phyloP scores from a whole-genome alignment of 2,329 filamentous ascomycete genomes.

The Pyricularia sp. region DNA sequence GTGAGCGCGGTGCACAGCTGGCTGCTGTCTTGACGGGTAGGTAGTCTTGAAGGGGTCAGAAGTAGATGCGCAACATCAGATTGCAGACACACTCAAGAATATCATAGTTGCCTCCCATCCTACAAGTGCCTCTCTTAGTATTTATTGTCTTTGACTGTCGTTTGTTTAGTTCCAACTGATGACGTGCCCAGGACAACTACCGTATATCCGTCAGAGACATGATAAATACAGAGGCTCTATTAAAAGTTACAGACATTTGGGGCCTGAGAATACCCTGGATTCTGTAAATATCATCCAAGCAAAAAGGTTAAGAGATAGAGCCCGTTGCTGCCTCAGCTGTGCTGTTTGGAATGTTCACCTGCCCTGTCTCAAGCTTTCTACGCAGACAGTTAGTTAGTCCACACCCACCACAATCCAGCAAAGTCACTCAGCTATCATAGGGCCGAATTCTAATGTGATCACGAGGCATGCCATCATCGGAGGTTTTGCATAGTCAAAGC shows the following conservation, averaged over 20 bases:
- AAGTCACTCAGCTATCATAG: background rate
- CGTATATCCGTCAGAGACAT: no score
- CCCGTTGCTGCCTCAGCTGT: no score
- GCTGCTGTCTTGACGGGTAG: conserved; percentile 25
- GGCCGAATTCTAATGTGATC: background rate
- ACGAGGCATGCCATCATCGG: background rate
- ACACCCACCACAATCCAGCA: background rate
- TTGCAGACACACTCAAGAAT: background rate
- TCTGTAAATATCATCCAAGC: no score
- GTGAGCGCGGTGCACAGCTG: conserved; percentile 39
- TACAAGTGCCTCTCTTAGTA: background rate
- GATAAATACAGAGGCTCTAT: no score
- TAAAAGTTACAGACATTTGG: no score
- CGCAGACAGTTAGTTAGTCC: background rate
- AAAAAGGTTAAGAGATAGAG: no score
- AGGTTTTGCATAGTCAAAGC: background rate
- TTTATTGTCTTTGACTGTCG: background rate
- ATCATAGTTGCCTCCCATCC: background rate
- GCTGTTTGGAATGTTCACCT: no score
- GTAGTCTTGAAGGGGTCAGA: conserved; percentile 2
- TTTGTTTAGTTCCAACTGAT: background rate
- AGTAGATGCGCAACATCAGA: background rate
- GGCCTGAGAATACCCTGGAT: no score
- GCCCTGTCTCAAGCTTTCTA: background rate
- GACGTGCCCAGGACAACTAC: no score